Conservation (phyloP, 257 asterid species). For the Paulownia fortunei region DNA sequence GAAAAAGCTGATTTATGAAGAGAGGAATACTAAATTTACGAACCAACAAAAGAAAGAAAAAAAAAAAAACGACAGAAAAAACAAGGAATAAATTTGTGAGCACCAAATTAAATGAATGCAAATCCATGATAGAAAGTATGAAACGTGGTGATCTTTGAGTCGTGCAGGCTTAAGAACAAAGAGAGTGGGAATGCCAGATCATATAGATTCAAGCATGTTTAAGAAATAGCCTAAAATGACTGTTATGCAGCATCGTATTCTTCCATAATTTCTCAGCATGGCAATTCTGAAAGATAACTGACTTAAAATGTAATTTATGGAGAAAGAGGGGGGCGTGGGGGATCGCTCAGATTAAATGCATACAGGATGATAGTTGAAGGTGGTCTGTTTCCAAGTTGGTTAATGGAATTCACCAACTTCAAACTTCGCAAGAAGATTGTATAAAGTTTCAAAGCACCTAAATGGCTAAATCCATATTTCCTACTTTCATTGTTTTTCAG, state of each 20-base stretch:
- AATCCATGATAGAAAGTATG: not conserved
- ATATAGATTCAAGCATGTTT: not conserved
- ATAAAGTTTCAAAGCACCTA: not conserved
- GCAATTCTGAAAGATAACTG: not conserved
- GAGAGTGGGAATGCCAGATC: not conserved
- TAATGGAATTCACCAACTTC: not conserved
- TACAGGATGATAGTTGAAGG: not conserved
- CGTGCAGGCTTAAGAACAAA: not conserved
- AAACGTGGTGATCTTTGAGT: not conserved
- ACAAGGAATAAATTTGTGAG: not conserved
- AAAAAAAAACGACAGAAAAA: not conserved
- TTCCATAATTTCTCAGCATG: not conserved
- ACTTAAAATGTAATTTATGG: not conserved
- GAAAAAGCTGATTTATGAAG: slow-evolving; percentile 16
- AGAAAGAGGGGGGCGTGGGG: not conserved
- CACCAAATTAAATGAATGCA: slow-evolving; percentile 5
- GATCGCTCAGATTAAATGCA: not conserved
- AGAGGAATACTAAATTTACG: not conserved
- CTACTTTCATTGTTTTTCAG: not conserved
- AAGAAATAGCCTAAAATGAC: not conserved
- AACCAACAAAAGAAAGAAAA: not conserved
- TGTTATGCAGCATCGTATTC: not conserved
- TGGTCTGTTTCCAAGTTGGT: not conserved
- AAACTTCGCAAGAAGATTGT: not conserved
- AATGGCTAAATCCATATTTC: slow-evolving; percentile 8